Conservation (phyloP, 2,329 filamentous ascomycete genomes). For the Talaromyces sp. region DNA sequence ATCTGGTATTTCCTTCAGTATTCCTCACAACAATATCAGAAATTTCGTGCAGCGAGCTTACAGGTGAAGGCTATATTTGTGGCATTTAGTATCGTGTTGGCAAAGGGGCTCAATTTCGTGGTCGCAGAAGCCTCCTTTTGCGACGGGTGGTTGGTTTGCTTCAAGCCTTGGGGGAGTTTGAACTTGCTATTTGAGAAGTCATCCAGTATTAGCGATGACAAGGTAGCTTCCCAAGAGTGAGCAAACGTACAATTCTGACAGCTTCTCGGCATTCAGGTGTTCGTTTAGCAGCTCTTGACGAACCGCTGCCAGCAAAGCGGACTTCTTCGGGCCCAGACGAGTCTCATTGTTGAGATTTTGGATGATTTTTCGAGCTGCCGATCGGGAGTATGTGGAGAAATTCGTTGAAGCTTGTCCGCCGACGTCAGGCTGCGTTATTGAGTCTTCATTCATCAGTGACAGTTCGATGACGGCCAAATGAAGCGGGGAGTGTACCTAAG, state of each 20-base stretch:
- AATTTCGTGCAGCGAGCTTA: constrained; percentile 21
- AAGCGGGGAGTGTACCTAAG: constrained; percentile 28
- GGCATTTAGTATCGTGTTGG: constrained; percentile 49
- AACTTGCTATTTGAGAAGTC: constrained; percentile 33
- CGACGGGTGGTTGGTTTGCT: constrained; percentile 13
- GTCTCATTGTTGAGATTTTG: constrained; percentile 69
- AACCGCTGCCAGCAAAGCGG: constrained; percentile 64
- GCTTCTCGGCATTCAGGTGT: constrained; percentile 65
- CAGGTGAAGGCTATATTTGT: constrained; percentile 41
- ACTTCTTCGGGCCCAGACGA: constrained; percentile 49
- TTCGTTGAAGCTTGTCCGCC: constrained; percentile 36
- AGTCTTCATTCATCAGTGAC: constrained; percentile 28
- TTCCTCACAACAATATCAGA: not conserved
- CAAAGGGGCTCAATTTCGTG: constrained; percentile 46
- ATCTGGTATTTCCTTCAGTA: constrained; percentile 21
- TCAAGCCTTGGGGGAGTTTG: constrained; percentile 30
- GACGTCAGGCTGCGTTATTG: constrained; percentile 38
- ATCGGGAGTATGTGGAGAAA: constrained; percentile 45
- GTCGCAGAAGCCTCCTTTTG: constrained; percentile 16
- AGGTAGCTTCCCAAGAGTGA: not conserved
- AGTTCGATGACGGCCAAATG: constrained; percentile 12
- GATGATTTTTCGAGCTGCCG: constrained; percentile 49
- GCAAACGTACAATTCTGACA: constrained; percentile 39
- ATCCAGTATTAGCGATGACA: not conserved
- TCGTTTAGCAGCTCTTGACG: constrained; percentile 65